These are phyloP conservation scores for Rhodamnia rubescens DNA, from an alignment of 345 rosid species.

Conservation along the genomic window DNA sequence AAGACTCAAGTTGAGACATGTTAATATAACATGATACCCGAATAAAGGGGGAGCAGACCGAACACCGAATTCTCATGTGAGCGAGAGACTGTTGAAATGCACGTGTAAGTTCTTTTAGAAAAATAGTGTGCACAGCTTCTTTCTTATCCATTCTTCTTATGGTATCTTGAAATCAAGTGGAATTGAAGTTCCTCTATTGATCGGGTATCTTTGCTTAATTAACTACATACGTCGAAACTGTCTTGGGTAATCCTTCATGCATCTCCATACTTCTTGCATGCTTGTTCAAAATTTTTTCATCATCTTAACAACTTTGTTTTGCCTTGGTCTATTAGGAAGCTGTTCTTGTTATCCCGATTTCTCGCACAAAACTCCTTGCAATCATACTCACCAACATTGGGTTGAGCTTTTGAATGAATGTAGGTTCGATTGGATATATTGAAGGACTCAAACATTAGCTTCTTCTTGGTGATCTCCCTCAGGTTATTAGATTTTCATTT, in stretches of 20 bases:
- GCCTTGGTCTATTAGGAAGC: background rate
- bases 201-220: background rate
- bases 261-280: background rate
- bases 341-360: background rate
- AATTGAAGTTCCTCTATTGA: background rate
- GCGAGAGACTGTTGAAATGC: background rate
- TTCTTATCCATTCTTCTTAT: background rate
- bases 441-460: background rate
- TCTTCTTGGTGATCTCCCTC: background rate
- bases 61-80: background rate
- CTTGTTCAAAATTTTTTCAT: background rate
- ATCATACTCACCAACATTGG: background rate
- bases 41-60: background rate
- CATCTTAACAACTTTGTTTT: background rate
- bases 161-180: background rate
- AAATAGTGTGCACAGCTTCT: background rate
- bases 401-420: background rate
- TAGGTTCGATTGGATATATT: background rate
- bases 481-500: background rate
- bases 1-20: background rate
- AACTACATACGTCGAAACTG: background rate
- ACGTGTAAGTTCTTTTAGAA: background rate
- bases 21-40: background rate
- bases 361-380: background rate
- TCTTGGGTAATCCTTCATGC: background rate